Evolutionary conservation across 169 alveolate genomes (phyloP).

Genomic region (Eimeria falciformis): DNA sequence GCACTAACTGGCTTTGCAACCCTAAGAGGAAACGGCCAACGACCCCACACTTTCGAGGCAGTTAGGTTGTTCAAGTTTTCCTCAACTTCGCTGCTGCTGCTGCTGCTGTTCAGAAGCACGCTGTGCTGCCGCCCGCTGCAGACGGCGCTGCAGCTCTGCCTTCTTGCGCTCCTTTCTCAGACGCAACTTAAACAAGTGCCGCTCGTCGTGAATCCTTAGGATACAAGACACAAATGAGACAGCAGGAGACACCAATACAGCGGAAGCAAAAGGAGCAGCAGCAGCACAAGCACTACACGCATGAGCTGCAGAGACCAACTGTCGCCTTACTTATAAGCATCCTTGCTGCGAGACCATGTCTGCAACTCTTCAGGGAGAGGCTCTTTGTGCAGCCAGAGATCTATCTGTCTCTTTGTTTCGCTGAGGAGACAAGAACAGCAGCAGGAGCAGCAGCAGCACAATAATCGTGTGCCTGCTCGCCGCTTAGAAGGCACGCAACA

Average conservation of each 20-base stretch:
- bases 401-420: constrained; percentile 29
- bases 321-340: constrained; percentile 30
- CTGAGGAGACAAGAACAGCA: constrained; percentile 61
- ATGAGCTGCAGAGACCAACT: constrained; percentile 1
- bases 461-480: too few species aligned
- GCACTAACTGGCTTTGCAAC: too few species aligned
- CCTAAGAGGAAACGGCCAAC: too few species aligned
- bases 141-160: constrained; percentile 55
- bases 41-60: too few species aligned
- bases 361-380: constrained; percentile 74
- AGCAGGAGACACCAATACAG: background rate
- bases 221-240: background rate
- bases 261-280: background rate
- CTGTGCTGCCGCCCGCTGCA: constrained; percentile 59
- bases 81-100: constrained; percentile 64
- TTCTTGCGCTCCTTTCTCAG: constrained; percentile 55
- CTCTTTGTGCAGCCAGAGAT: constrained; percentile 56
- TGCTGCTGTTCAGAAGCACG: constrained; percentile 19
- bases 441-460: constrained; percentile 56
- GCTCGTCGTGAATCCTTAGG: constrained; percentile 67
- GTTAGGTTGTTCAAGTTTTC: too few species aligned
- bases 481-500: too few species aligned
- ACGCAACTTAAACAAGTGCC: constrained; percentile 44
- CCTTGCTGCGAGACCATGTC: constrained; percentile 61
- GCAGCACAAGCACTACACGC: background rate